These are phyloP conservation scores for Arthrobotrys conoides DNA, from an alignment of 2,329 filamentous ascomycete species.

Conservation along the genomic window DNA sequence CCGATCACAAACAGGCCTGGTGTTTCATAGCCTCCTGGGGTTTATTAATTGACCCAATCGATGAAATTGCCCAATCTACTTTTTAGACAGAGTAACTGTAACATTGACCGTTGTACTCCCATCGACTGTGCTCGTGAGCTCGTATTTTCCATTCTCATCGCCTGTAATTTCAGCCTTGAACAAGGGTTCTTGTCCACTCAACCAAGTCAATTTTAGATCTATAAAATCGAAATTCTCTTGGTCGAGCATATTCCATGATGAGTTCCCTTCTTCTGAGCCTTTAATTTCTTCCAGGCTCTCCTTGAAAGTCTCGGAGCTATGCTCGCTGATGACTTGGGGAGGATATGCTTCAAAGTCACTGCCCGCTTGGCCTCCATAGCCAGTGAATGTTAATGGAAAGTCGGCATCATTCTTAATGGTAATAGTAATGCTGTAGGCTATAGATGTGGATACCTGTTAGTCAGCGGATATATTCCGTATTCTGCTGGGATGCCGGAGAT, in stretches of 20 bases:
- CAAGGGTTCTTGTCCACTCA: slow-evolving; percentile 22
- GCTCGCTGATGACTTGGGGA: slow-evolving; percentile 40
- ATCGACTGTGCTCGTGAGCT: slow-evolving; percentile 32
- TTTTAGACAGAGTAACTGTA: slow-evolving; percentile 46
- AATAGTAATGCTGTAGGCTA: slow-evolving; percentile 40
- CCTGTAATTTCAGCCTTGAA: slow-evolving; percentile 37
- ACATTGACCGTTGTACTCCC: slow-evolving; percentile 19
- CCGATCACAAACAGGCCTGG: neutral
- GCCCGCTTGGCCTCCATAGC: slow-evolving; percentile 24
- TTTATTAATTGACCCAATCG: neutral
- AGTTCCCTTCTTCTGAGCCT: slow-evolving; percentile 23
- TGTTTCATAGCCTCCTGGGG: slow-evolving; percentile 4
- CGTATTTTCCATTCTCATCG: slow-evolving; percentile 32
- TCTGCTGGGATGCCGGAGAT: slow-evolving; percentile 9
- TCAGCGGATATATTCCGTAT: slow-evolving; percentile 6
- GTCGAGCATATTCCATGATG: slow-evolving; percentile 46
- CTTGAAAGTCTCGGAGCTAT: slow-evolving; percentile 18
- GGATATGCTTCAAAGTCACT: slow-evolving; percentile 25
- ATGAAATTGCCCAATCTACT: neutral
- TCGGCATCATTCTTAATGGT: slow-evolving; percentile 41
- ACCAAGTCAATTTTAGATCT: slow-evolving; percentile 47
- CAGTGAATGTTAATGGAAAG: slow-evolving; percentile 44
- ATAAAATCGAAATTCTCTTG: slow-evolving; percentile 37
- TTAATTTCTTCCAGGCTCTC: slow-evolving; percentile 26
- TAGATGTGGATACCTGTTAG: slow-evolving; percentile 3